Evolutionary conservation across 495 filamentous ascomycete species (phyloP), one percentile per base, ranked within the genome.

Genomic region (Aspergillus affinis): DNA sequence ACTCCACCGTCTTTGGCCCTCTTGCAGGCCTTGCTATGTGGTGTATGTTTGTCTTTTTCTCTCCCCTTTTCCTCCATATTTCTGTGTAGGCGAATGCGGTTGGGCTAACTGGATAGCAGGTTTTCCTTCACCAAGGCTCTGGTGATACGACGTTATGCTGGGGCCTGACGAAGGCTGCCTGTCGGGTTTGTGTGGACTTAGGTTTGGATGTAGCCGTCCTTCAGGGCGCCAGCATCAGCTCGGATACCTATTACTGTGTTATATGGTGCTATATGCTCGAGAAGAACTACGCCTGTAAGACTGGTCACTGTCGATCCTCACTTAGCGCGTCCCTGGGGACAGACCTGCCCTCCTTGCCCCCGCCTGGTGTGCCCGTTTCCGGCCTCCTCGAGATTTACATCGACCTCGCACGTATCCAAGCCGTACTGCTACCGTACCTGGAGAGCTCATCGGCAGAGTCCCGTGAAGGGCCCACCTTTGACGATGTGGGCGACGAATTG

Each of bases 181-280:
- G 64, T 23, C 41, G 65, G 8, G 50, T 60, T 2, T 64, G 61
- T 49, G 63, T 59, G 29, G 67, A 65, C 18, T 20, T 67, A 4
- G 67, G 61, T 20, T 57, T 65, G 46, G 26, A 55, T 17, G 12
- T 27, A 1, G 55, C 7, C 13, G 57, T 23, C 36, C n/a, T 54
- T 1, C 4, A 26, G 20, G 53, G 44, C 48, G 27, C 15, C 9
- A 12, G 20, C 10, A 56, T 48, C 29, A 46, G 44, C 4, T 60
- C 63, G 21, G 67, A 66, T 29, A 64, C 65, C 41, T 58, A 61
- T n/a, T 67, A 61, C 58, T 69, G 67, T 48, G 50, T 69, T 18
- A 48, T 69, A 6, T 67, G 67, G 64, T 69, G 67, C 52, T 69
- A 69, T 27, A 65, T 56, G 41, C 36, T 69, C 44, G 67, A 69